Base-by-base conservation (phyloP, 2,329 filamentous ascomycete species). In the Arachnomyces sp. region DNA sequence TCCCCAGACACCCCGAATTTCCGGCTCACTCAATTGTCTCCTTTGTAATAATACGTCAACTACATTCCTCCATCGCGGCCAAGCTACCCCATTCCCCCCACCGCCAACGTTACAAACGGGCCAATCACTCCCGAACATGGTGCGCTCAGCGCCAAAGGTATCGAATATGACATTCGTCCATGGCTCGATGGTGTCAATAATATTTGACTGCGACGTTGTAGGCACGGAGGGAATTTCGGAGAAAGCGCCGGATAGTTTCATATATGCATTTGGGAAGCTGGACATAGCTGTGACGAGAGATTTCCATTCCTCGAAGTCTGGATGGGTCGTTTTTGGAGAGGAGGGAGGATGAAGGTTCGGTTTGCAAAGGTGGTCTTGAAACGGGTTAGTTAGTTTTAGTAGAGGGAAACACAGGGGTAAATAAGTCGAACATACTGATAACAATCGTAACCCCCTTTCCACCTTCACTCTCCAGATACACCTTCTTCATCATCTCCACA, bases 111-210 rank as follows among this genome's bases (percentile, higher is more conserved):
- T 89, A 65, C 87, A 94, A 1, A 95, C 82, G 2, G 90, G 89
- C 90, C 90, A 96, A 62, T 95, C 88, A 48, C 84, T 89, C 16
- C 83, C 89, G 62, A 92, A 95, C 82, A 96, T 88, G 57, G 92
- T 74, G 47, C 86, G 74, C 15, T 69, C 58, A 0, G 83, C 66
- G 1, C 84, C 80, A 55, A 95, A 95, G 1, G 75, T 74, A 18
- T 79, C 74, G 38, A 93, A 75, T 1, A 89, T 67, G 38, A 82
- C 76, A 44, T 80, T 75, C 2, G 86, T 74, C 82, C 86, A 93
- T 16, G 82, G 80, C 43, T 74, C 70, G 14, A 85, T 70, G 31
- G 73, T 72, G 45, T 74, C 67, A 48, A 86, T 79, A 7, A 62
- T 36, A 42, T 60, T 43, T 7, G 40, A 40, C 4, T 57, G 51